A percentile compares a stretch with the other conserved stretches of the same genome.
These are phyloP conservation scores for Harringtonia aguacate DNA, from an alignment of 2,329 filamentous ascomycete genomes.

Conservation along the genomic window DNA sequence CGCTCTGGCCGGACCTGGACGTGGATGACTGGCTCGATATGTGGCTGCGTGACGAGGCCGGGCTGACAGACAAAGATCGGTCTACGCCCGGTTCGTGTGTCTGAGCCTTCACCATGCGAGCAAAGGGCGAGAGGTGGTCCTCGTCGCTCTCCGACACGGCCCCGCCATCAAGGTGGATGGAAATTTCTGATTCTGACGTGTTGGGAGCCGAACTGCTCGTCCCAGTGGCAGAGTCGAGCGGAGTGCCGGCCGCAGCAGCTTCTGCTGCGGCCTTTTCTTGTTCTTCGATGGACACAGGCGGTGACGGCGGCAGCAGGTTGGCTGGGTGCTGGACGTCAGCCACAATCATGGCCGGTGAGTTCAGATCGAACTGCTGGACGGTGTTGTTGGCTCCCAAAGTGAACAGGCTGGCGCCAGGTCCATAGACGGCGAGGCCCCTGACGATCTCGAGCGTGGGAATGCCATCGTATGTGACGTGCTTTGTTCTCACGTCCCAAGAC, in stretches of 20 bases:
- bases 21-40: slow-evolving; percentile 48
- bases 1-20: slow-evolving; percentile 20
- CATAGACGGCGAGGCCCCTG: slow-evolving; percentile 75
- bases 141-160: slow-evolving; percentile 67
- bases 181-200: slow-evolving; percentile 44
- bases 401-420: slow-evolving; percentile 83
- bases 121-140: slow-evolving; percentile 63
- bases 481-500: slow-evolving; percentile 97
- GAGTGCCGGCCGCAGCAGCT: slow-evolving; percentile 4
- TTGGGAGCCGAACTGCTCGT: slow-evolving; percentile 21
- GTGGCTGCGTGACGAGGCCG: slow-evolving; percentile 50
- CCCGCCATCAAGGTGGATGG: slow-evolving; percentile 45
- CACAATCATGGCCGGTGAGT: slow-evolving; percentile 69
- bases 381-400: slow-evolving; percentile 81
- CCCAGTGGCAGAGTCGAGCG: slow-evolving; percentile 17
- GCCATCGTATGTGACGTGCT: slow-evolving; percentile 81
- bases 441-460: slow-evolving; percentile 79
- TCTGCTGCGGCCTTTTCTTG: slow-evolving; percentile 38
- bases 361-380: slow-evolving; percentile 91
- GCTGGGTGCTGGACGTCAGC: slow-evolving; percentile 81
- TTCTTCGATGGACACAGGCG: slow-evolving; percentile 71
- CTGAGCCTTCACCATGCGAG: slow-evolving; percentile 59
- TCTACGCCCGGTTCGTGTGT: slow-evolving; percentile 52
- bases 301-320: slow-evolving; percentile 66
- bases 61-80: slow-evolving; percentile 53